Base-by-base conservation (phyloP, 2,329 filamentous ascomycete genomes). In the Apiospora kogelbergensis region DNA sequence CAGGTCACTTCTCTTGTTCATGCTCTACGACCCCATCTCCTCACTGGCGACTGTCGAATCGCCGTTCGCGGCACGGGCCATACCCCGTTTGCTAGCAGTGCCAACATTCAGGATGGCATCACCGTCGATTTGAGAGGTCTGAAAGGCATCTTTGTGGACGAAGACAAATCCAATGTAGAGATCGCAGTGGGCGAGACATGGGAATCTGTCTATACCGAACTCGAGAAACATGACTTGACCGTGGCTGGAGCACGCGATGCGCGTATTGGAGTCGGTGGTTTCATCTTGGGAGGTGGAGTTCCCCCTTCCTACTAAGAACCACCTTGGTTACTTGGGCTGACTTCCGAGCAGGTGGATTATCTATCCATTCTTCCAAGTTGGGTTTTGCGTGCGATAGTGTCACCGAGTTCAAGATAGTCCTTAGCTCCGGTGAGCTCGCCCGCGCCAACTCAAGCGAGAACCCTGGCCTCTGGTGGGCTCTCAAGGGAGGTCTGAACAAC, bases 21-120 rank as follows among this genome's bases (percentile, higher is more conserved):
- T 37, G 53, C 69, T 3, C 68, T 73, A 3, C 68, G 71, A 22
- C 69, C 70, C 3, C 67, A 71, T 46, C 57, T 73, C 24, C 63
- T 71, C 20, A 66, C 70, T 17, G 72, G 73, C 24, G 22, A 26
- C 45, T 48, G 45, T 26, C 45, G 9, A 3, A 24, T 89, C 75
- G 81, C 85, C 2, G 80, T 85, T 69, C 84, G 84, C 45, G 79
- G 81, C 63, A 85, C 86, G 17, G 86, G 87, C 0, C 86, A 88
- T 75, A 82, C 81, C 1, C 78, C 82, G 3, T 85, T 84, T 69
- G 75, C 80, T 0, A 48, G 22, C 22, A 48, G 45, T 48, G 82
- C 83, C 10, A 88, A 80, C 72, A 80, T 80, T 68, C 72, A 76
- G 5, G 72, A 72, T n/a, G 80, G 83, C 17, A 74, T 85, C 4